phyloP scores from a whole-genome alignment of 2,329 filamentous ascomycete genomes.

The Mollisiaceae sp. region DNA sequence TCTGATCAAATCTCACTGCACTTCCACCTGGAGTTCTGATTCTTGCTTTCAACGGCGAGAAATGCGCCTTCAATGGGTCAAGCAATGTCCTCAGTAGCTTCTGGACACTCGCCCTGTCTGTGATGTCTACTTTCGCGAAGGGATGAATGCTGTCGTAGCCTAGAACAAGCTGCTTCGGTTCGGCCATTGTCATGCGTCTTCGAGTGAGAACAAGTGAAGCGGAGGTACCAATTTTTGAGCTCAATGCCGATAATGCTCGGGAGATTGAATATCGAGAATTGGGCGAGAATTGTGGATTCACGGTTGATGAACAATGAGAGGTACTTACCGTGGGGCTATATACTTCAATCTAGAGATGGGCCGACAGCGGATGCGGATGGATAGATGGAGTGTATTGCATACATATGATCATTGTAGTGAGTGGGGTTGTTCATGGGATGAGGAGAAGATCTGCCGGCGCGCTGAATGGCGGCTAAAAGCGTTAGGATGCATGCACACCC shows the following conservation, averaged over 20 bases:
- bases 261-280: neutral
- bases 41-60: conserved; percentile 68
- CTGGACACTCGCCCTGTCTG: conserved; percentile 61
- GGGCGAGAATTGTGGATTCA: neutral
- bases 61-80: conserved; percentile 73
- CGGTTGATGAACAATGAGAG: neutral
- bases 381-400: conserved; percentile 17
- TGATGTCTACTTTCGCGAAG: conserved; percentile 57
- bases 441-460: conserved; percentile 17
- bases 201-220: conserved; percentile 3
- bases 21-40: conserved; percentile 72
- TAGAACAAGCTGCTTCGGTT: conserved; percentile 42
- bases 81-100: conserved; percentile 66
- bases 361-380: conserved; percentile 20
- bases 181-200: neutral
- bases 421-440: conserved; percentile 13
- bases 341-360: conserved; percentile 16
- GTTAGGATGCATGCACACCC: conserved; percentile 9
- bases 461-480: conserved; percentile 19
- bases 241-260: neutral
- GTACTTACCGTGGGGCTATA: conserved; percentile 24
- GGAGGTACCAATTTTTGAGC: neutral
- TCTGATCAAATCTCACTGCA: conserved; percentile 78
- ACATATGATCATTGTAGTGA: conserved; percentile 6
- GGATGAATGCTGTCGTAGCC: conserved; percentile 60